phyloP scores from a whole-genome alignment of 345 rosid genomes.

The Eucalyptus curtisii region DNA sequence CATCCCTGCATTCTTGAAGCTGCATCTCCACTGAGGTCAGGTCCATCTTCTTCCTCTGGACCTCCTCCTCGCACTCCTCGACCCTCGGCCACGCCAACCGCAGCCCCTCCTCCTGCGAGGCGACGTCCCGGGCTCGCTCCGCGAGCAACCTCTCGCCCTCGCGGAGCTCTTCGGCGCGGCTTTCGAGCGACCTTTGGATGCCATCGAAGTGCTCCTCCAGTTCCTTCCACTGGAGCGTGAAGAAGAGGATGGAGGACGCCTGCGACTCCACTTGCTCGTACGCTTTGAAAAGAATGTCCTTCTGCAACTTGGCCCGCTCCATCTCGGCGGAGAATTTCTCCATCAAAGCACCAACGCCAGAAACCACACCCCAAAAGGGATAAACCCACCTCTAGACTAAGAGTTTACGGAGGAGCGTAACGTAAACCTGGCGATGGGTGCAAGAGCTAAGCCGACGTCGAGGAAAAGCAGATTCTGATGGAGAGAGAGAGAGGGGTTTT shows the following conservation, averaged over 20 bases:
- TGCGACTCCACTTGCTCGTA: conserved; percentile 5
- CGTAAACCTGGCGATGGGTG: not conserved
- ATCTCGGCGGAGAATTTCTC: not conserved
- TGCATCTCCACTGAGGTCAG: not conserved
- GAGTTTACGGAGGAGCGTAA: not conserved
- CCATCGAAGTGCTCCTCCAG: conserved; percentile 6
- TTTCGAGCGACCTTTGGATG: not conserved
- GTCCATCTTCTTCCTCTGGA: not conserved
- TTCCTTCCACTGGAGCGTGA: conserved; percentile 18
- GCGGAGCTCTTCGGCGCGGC: not conserved
- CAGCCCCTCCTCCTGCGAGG: not conserved
- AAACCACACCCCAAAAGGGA: not conserved
- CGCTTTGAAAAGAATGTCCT: not conserved
- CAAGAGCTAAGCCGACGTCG: not conserved
- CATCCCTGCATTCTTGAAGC: not conserved
- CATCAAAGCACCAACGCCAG: not conserved
- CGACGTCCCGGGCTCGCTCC: not conserved
- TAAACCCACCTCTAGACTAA: not conserved
- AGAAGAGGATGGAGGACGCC: conserved; percentile 5
- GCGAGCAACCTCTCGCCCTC: not conserved
- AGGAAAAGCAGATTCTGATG: not conserved
- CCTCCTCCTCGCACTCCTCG: not conserved
- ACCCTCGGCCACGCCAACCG: not conserved
- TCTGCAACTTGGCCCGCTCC: not conserved
- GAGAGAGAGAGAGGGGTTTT: not conserved